These are phyloP conservation scores for Fusarium sp. DNA, from an alignment of 2,329 filamentous ascomycete genomes.

Conservation along the genomic window DNA sequence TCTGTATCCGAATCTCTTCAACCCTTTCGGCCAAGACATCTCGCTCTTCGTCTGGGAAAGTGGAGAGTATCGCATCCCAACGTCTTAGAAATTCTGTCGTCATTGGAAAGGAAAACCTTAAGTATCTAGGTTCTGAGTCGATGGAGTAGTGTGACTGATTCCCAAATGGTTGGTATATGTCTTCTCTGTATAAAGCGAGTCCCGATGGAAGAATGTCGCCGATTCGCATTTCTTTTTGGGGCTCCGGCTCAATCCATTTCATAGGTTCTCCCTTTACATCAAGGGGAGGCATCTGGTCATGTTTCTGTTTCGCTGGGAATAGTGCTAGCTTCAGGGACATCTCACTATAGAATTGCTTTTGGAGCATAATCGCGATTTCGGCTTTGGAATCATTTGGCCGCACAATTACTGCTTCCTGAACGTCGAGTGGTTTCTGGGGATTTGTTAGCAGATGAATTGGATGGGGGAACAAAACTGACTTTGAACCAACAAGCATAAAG, in stretches of 20 bases:
- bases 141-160: too few relatives aligned
- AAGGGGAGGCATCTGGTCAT: rapidly evolving
- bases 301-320: rapidly evolving
- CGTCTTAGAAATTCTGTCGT: neutral
- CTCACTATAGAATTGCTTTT: neutral
- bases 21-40: neutral
- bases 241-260: neutral
- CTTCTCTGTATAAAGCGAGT: neutral
- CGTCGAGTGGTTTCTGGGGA: neutral
- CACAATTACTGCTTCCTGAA: neutral
- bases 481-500: slow-evolving; percentile 2
- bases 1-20: rapidly evolving
- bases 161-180: too few relatives aligned
- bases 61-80: neutral
- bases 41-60: rapidly evolving
- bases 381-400: neutral
- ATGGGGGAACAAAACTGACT: rapidly evolving
- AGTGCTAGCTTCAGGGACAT: neutral
- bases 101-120: rapidly evolving
- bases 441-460: neutral
- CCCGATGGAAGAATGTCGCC: neutral
- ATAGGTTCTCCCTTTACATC: neutral
- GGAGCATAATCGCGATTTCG: neutral
- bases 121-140: too few relatives aligned
- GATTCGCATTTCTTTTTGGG: rapidly evolving